These are phyloP conservation scores for Hygrophorus russula DNA, from an alignment of 768 basidiomycete genomes.

Conservation along the genomic window DNA sequence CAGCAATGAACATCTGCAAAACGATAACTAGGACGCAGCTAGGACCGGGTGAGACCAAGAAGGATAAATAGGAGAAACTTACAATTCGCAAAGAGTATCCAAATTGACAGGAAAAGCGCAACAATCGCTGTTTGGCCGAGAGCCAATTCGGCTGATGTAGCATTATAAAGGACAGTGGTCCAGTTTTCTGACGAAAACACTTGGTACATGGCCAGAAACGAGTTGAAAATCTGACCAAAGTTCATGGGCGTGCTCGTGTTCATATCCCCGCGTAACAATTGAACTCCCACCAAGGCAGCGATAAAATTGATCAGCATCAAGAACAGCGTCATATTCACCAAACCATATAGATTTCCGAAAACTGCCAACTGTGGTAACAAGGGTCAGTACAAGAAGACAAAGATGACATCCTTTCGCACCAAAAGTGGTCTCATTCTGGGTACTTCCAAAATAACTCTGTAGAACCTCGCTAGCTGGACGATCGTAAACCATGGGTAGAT, in stretches of 20 bases:
- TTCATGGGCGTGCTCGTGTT: conserved; percentile 41
- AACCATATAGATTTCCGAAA: conserved; percentile 85
- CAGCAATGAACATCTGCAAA: conserved; percentile 93
- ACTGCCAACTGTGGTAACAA: conserved; percentile 54
- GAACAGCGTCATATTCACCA: conserved; percentile 88
- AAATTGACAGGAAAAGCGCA: conserved; percentile 62
- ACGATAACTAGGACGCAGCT: conserved; percentile 57
- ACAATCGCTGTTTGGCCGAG: conserved; percentile 63
- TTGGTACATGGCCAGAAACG: conserved; percentile 82
- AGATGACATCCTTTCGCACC: conserved; percentile 30
- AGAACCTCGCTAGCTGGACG: conserved; percentile 80
- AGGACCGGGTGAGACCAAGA: conserved; percentile 2
- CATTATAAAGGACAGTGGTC: conserved; percentile 62
- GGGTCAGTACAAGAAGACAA: not conserved
- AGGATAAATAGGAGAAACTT: conserved; percentile 19
- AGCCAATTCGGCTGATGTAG: conserved; percentile 46
- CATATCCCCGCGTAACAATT: conserved; percentile 81
- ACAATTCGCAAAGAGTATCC: conserved; percentile 94
- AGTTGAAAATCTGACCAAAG: conserved; percentile 74
- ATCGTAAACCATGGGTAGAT: conserved; percentile 86
- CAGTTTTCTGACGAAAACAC: conserved; percentile 93
- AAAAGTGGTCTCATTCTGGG: conserved; percentile 85
- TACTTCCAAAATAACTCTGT: conserved; percentile 82
- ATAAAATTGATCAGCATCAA: conserved; percentile 81
- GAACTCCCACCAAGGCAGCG: conserved; percentile 71